A percentile compares a stretch with the other conserved stretches of the same genome.
These are phyloP conservation scores for Leccinum broughii DNA, from an alignment of 768 basidiomycete species.

Conservation along the genomic window DNA sequence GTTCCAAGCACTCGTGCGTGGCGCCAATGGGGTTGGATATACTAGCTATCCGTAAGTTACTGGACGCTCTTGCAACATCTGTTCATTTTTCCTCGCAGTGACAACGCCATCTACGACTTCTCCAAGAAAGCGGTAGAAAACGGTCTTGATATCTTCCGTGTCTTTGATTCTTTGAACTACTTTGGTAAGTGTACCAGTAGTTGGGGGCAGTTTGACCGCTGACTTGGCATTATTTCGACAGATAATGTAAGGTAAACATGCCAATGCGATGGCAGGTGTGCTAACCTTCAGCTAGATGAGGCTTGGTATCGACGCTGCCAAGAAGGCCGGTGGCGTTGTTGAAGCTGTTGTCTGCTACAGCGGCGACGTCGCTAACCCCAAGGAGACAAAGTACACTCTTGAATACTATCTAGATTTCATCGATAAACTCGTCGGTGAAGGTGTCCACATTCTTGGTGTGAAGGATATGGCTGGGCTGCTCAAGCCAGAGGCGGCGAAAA, in stretches of 20 bases:
- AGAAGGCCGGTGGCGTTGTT: slow-evolving; percentile 98
- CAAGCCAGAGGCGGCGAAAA: slow-evolving; percentile 89
- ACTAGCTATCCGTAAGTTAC: slow-evolving; percentile 89
- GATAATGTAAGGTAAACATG: slow-evolving; percentile 59
- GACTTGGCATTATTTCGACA: slow-evolving; percentile 29
- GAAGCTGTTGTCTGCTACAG: slow-evolving; percentile 99
- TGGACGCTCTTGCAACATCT: neutral
- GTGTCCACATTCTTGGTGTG: slow-evolving; percentile 95
- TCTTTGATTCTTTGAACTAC: slow-evolving; percentile 99
- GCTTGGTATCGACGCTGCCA: slow-evolving; percentile 98
- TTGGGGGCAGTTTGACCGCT: neutral
- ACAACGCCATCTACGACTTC: slow-evolving; percentile 99
- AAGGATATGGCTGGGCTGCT: slow-evolving; percentile 99
- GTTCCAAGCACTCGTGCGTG: slow-evolving; percentile 96
- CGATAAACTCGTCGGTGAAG: slow-evolving; percentile 88
- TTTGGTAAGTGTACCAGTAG: slow-evolving; percentile 60
- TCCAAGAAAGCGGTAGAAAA: slow-evolving; percentile 99
- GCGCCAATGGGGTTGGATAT: slow-evolving; percentile 98
- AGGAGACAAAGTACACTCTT: slow-evolving; percentile 95
- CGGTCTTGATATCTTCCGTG: slow-evolving; percentile 98
- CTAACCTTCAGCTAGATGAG: slow-evolving; percentile 64
- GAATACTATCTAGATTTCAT: slow-evolving; percentile 97
- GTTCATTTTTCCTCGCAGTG: slow-evolving; percentile 44
- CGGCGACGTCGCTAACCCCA: slow-evolving; percentile 93
- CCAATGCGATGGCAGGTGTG: neutral